Evolutionary conservation across 2,329 filamentous ascomycete genomes (phyloP).

Genomic region (Colletotrichum sp.): DNA sequence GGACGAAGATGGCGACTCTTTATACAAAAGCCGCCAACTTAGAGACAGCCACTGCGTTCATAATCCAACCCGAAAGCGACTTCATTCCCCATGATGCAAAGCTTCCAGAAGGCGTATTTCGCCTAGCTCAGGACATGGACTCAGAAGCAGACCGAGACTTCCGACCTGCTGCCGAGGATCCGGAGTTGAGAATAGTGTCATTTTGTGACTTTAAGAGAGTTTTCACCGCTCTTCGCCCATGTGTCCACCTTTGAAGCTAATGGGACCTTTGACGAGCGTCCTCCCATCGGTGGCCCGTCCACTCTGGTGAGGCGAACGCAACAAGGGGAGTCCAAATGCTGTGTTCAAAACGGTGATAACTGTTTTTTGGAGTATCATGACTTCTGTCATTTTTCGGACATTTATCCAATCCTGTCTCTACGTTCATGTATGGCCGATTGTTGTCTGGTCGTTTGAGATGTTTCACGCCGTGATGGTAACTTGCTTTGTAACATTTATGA

Average conservation of each 20-base stretch:
- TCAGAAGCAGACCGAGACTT: neutral
- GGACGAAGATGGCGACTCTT: neutral
- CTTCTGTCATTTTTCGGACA: neutral
- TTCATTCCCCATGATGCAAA: neutral
- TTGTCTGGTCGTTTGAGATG: neutral
- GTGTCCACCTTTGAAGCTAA: neutral
- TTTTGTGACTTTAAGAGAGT: neutral
- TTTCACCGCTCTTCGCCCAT: neutral
- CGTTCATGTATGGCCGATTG: neutral
- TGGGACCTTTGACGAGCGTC: neutral
- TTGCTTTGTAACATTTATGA: neutral
- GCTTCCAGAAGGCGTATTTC: neutral
- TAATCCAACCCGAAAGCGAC: neutral
- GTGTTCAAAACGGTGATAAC: neutral
- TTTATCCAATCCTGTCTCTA: neutral
- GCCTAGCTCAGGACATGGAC: neutral
- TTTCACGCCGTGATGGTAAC: neutral
- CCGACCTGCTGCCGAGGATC: neutral
- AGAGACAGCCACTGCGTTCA: neutral
- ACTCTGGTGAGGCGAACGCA: neutral
- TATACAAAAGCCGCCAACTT: neutral
- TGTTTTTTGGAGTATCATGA: neutral
- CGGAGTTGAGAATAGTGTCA: neutral
- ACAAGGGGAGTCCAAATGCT: rapidly evolving
- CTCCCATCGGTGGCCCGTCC: neutral